Base-by-base conservation (phyloP, 257 asterid genomes). In the Nicotiana noctiflora region DNA sequence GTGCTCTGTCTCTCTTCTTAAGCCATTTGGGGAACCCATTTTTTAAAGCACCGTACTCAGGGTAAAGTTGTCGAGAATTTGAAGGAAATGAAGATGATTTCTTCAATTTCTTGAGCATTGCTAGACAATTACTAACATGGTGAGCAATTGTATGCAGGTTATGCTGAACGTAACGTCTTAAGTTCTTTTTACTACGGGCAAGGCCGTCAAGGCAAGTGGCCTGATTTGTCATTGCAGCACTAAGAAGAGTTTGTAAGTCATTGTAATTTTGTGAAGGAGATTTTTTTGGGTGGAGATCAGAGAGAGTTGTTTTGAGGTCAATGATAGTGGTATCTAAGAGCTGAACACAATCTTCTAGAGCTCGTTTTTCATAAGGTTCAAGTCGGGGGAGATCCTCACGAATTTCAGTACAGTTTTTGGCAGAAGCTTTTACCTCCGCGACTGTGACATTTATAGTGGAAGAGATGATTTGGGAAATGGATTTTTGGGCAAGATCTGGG, bases 141-240 rank as follows among this genome's bases (percentile, higher is more conserved):
- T 77, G 88, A 51, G 99, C 83, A 83, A 96, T 96, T 57, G 84
- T 81, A 6, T 82, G 82, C 37, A 94, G 81, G 64, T 94, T 68
- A 1, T 86, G 87, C 76, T 96, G 87, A 9, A 96, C 86, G 65
- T 81, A 82, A 1, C 82, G 84, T 76, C 98, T 89, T 1, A 96
- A 86, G 55, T 87, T 84, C 84, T 88, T 91, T 63, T 81, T 84
- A 62, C 91, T 81, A 82, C 82, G 90, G 5, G 92, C 98, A 77
- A 96, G 92, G 0, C 99, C 99, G 66, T 94, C 99, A 32, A 96
- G 95, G 83, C 99, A 96, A 27, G 98, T 96, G 88, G 83, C 68
- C 89, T 94, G 98, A 64, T 94, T 94, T 12, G 98, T 96, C 97
- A 96, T 96, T 21, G 97, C 95, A 65, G 90, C 99, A 83, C 98